phyloP scores from a whole-genome alignment of 2,329 filamentous ascomycete genomes.

The Aureobasidium sp. region DNA sequence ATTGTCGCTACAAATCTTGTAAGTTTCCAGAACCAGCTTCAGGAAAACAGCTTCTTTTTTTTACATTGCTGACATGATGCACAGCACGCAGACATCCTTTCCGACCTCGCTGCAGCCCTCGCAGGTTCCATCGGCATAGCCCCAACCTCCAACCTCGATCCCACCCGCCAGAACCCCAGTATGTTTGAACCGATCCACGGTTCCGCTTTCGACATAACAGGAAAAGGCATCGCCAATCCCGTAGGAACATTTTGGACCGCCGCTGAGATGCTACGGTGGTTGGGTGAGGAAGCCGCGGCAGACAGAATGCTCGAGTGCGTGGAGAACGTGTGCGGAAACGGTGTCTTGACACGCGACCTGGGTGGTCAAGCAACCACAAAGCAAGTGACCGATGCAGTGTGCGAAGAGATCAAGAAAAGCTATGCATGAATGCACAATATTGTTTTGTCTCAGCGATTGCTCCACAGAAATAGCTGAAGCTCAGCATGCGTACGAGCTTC shows the following conservation, averaged over 20 bases:
- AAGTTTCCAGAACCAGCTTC: not conserved
- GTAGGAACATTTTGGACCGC: conserved; percentile 55
- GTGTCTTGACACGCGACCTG: conserved; percentile 48
- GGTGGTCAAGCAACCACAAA: conserved; percentile 40
- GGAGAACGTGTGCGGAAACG: conserved; percentile 46
- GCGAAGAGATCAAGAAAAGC: conserved; percentile 29
- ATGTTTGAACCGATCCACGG: conserved; percentile 59
- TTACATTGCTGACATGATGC: not conserved
- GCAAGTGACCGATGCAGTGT: conserved; percentile 38
- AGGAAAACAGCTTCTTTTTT: no score
- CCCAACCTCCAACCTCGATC: conserved; percentile 63
- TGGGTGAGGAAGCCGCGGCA: conserved; percentile 48
- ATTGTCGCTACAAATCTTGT: conserved; percentile 34
- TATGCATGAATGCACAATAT: not conserved
- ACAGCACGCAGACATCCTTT: conserved; percentile 57
- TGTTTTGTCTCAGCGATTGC: not conserved
- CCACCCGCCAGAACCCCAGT: conserved; percentile 51
- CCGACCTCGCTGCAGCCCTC: conserved; percentile 61
- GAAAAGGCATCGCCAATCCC: conserved; percentile 51
- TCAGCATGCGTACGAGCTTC: not conserved
- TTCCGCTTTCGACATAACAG: conserved; percentile 52
- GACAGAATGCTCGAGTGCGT: conserved; percentile 45
- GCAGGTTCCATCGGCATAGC: conserved; percentile 67
- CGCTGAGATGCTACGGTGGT: conserved; percentile 51
- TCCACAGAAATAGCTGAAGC: not conserved